phyloP scores from a whole-genome alignment of 331 rosid genomes.

The Saraca asoca region DNA sequence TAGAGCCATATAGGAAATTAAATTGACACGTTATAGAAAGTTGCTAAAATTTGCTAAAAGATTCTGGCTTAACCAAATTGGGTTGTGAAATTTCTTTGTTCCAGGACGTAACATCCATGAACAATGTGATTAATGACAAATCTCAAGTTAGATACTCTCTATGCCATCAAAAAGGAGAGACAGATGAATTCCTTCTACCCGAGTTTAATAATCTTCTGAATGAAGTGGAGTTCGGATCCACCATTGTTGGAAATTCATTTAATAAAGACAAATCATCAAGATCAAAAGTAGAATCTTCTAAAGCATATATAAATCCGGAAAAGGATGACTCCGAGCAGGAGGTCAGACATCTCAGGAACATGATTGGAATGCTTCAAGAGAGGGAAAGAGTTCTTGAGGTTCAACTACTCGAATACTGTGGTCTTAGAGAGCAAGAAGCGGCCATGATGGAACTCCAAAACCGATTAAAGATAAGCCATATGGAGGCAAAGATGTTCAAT shows the following conservation, averaged over 20 bases:
- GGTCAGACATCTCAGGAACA: conserved; percentile 57
- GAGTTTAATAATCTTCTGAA: conserved; percentile 55
- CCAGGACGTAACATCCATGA: conserved; percentile 63
- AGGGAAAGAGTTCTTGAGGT: conserved; percentile 76
- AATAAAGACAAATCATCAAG: conserved; percentile 49
- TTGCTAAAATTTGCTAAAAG: conserved; percentile 7
- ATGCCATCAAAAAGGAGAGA: conserved; percentile 43
- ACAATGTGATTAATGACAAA: conserved; percentile 38
- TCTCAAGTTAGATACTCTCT: conserved; percentile 47
- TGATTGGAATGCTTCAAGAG: conserved; percentile 66
- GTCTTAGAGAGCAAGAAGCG: conserved; percentile 82
- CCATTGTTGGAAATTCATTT: conserved; percentile 39
- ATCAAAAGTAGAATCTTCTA: conserved; percentile 46
- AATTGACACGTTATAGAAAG: neutral
- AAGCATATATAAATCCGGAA: conserved; percentile 38
- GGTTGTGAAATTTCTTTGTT: conserved; percentile 14
- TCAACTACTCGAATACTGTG: conserved; percentile 80
- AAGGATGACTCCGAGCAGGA: conserved; percentile 67
- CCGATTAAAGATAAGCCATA: conserved; percentile 63
- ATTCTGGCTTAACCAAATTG: neutral
- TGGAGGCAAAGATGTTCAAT: conserved; percentile 79
- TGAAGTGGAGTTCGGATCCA: conserved; percentile 49
- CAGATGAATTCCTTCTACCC: conserved; percentile 54
- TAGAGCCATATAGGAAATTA: too few species aligned
- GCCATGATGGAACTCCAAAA: conserved; percentile 85